Evolutionary conservation across 73 alveolate genomes (phyloP).

Genomic region (Paramecium pentaurelia): DNA sequence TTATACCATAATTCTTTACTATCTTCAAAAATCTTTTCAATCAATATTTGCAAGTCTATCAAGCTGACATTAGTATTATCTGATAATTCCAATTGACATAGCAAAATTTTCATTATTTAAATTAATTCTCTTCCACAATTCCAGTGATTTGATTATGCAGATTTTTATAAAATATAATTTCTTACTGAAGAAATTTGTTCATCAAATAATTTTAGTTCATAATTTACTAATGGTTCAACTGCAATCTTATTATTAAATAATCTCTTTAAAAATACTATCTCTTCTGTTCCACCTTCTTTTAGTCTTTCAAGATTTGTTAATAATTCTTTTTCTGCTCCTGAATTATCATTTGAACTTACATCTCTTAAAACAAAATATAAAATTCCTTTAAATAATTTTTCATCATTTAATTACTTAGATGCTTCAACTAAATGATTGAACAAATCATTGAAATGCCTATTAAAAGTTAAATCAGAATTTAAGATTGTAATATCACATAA

Average conservation of each 20-base stretch:
- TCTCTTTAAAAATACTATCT: not conserved
- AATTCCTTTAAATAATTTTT: not conserved
- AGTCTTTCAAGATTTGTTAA: not conserved
- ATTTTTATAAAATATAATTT: not conserved
- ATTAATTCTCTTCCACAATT: not conserved
- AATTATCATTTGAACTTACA: not conserved
- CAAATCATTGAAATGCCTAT: not conserved
- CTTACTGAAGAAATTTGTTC: not conserved
- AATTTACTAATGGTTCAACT: not conserved
- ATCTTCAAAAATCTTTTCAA: not conserved
- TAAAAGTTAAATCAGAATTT: conserved; percentile 61
- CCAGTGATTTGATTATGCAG: not conserved
- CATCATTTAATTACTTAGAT: not conserved
- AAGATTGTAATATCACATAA: conserved; percentile 67
- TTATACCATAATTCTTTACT: not conserved
- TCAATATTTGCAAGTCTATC: not conserved
- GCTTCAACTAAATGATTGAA: not conserved
- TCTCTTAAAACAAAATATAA: not conserved
- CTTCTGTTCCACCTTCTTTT: not conserved
- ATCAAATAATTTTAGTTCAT: not conserved
- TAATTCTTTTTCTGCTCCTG: not conserved
- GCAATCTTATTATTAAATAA: not conserved
- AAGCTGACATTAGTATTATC: not conserved
- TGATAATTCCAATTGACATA: not conserved
- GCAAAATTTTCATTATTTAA: not conserved